Conservation (phyloP, 2,329 filamentous ascomycete species). For the Curvularia verruculosa region DNA sequence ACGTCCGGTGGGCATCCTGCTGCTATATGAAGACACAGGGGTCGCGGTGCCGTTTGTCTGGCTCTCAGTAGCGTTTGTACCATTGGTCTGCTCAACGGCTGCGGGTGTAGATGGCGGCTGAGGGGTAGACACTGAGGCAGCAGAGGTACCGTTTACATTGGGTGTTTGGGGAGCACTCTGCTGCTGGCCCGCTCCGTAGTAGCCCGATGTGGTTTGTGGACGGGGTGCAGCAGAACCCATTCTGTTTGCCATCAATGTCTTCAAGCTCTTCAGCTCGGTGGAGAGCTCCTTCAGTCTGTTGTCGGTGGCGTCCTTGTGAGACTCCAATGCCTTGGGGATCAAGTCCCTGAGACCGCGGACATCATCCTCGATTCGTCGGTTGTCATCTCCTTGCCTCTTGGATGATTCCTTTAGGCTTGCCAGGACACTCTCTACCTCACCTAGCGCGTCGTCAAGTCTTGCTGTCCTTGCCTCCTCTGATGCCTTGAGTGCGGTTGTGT, state of each 20-base stretch:
- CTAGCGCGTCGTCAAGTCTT: constrained; percentile 78
- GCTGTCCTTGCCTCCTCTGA: constrained; percentile 85
- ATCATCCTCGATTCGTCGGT: constrained; percentile 83
- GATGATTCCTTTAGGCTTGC: constrained; percentile 80
- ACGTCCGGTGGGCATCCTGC: constrained; percentile 41
- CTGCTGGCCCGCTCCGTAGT: constrained; percentile 32
- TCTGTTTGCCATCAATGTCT: constrained; percentile 77
- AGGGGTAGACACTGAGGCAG: constrained; percentile 25
- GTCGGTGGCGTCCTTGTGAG: constrained; percentile 84
- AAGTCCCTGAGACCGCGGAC: constrained; percentile 80
- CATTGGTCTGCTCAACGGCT: constrained; percentile 31
- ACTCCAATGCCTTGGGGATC: constrained; percentile 86
- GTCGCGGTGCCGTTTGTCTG: constrained; percentile 30
- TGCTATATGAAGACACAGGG: constrained; percentile 35
- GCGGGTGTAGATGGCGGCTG: constrained; percentile 23
- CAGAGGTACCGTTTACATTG: constrained; percentile 36
- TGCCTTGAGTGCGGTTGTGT: constrained; percentile 85
- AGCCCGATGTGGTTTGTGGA: constrained; percentile 32
- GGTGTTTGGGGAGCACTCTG: constrained; percentile 30
- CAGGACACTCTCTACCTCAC: constrained; percentile 84
- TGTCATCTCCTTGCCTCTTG: constrained; percentile 83
- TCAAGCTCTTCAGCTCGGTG: constrained; percentile 87
- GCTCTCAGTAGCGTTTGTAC: constrained; percentile 21
- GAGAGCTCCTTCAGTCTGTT: constrained; percentile 82
- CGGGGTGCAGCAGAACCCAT: constrained; percentile 50